Evolutionary conservation across 768 basidiomycete genomes (phyloP).

Genomic region (Hydnomerulius pinastri): DNA sequence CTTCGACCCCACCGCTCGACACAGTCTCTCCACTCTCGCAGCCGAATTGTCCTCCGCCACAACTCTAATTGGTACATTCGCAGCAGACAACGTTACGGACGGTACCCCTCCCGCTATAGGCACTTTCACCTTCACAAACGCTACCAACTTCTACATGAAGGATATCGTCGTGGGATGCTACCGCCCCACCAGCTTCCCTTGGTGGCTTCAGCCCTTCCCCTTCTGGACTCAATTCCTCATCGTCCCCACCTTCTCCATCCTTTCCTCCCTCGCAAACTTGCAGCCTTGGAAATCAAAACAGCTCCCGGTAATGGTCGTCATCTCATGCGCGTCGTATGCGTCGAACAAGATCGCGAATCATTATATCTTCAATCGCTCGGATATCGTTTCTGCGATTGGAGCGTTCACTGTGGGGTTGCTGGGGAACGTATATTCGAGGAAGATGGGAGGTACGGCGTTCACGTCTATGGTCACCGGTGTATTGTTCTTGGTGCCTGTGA

Average conservation of each 20-base stretch:
- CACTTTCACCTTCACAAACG: constrained; percentile 67
- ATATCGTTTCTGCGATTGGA: constrained; percentile 83
- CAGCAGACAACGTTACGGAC: constrained; percentile 52
- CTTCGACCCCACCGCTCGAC: constrained; percentile 59
- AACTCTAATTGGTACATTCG: constrained; percentile 65
- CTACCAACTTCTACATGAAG: constrained; percentile 43
- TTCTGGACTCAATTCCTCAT: constrained; percentile 75
- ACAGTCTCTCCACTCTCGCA: constrained; percentile 54
- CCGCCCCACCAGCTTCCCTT: constrained; percentile 61
- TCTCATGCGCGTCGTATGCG: constrained; percentile 77
- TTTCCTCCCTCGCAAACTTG: constrained; percentile 75
- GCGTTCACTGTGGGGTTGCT: constrained; percentile 79
- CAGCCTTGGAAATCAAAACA: constrained; percentile 75
- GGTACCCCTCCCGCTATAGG: constrained; percentile 50
- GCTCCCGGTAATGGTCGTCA: constrained; percentile 80
- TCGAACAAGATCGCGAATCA: constrained; percentile 83
- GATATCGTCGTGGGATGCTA: constrained; percentile 71
- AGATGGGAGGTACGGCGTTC: constrained; percentile 84
- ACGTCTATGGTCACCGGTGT: constrained; percentile 91
- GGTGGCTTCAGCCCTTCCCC: constrained; percentile 85
- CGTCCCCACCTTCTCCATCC: constrained; percentile 71
- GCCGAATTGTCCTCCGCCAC: constrained; percentile 49
- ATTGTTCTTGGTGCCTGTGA: constrained; percentile 81
- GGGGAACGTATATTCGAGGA: constrained; percentile 80
- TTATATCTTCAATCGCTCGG: constrained; percentile 82